Conservation (phyloP, 2,329 filamentous ascomycete species). For the Verticillium nonalfalfae region DNA sequence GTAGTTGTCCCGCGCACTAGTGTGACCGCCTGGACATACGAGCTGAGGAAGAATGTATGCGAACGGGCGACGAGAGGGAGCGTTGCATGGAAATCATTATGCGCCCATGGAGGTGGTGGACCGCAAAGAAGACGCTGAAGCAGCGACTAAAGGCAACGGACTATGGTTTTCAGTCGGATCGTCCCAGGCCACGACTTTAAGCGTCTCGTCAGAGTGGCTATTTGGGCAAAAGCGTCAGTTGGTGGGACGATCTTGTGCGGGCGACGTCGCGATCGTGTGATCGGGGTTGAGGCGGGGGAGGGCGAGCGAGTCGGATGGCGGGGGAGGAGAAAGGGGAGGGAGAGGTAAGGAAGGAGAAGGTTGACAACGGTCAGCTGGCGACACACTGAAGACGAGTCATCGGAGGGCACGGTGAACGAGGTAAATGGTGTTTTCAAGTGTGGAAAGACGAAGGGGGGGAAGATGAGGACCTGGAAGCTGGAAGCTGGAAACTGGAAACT, state of each 20-base stretch:
- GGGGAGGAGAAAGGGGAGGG: background rate
- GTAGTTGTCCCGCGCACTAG: background rate
- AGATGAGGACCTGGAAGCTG: background rate
- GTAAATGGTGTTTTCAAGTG: background rate
- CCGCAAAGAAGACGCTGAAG: background rate
- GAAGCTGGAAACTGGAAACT: background rate
- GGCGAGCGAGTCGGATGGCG: background rate
- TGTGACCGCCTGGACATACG: conserved; percentile 41
- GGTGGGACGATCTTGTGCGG: background rate
- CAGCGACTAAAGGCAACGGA: background rate
- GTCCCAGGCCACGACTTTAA: background rate
- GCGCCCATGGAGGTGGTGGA: conserved; percentile 31
- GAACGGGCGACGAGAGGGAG: conserved; percentile 56
- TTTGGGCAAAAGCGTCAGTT: background rate
- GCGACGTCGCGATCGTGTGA: background rate
- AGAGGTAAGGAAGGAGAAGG: background rate
- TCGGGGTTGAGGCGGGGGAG: background rate
- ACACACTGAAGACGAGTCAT: background rate
- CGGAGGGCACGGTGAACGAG: background rate
- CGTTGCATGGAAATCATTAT: conserved; percentile 56
- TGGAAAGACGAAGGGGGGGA: background rate
- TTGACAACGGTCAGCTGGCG: background rate
- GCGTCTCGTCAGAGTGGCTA: background rate
- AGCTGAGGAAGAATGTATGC: conserved; percentile 44
- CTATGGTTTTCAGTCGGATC: background rate